Evolutionary conservation across 768 basidiomycete species (phyloP).

Genomic region (Lactarius tabidus): DNA sequence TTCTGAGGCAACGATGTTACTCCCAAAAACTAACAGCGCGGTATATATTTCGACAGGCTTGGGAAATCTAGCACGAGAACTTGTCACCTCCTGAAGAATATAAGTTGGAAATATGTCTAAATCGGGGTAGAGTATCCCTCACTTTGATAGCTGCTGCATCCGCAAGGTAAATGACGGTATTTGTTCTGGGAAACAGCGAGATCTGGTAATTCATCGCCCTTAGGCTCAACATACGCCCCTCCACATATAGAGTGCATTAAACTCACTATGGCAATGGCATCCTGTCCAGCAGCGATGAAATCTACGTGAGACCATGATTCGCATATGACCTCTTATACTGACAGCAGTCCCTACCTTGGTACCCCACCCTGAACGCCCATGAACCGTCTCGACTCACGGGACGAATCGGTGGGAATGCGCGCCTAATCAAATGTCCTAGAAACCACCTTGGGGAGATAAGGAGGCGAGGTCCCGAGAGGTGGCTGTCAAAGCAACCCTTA

Average conservation of each 20-base stretch:
- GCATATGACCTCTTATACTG: too few species aligned
- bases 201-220: not conserved
- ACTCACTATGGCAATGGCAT: constrained; percentile 8
- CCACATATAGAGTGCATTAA: not conserved
- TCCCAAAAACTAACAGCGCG: constrained; percentile 48
- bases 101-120: too few species aligned
- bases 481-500: not conserved
- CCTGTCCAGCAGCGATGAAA: constrained; percentile 14
- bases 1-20: constrained; percentile 62
- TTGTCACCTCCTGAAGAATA: constrained; percentile 46
- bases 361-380: not conserved
- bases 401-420: not conserved
- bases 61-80: constrained; percentile 48
- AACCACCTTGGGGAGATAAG: not conserved
- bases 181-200: constrained; percentile 2
- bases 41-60: constrained; percentile 50
- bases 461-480: not conserved
- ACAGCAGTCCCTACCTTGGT: constrained; percentile 4
- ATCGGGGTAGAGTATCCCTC: not conserved
- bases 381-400: not conserved
- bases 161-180: constrained; percentile 4
- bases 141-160: constrained; percentile 21
- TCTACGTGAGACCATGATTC: not conserved
- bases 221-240: not conserved
- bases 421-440: not conserved